Evolutionary conservation across 2,329 filamentous ascomycete species (phyloP).

Genomic region (Cytospora mali): DNA sequence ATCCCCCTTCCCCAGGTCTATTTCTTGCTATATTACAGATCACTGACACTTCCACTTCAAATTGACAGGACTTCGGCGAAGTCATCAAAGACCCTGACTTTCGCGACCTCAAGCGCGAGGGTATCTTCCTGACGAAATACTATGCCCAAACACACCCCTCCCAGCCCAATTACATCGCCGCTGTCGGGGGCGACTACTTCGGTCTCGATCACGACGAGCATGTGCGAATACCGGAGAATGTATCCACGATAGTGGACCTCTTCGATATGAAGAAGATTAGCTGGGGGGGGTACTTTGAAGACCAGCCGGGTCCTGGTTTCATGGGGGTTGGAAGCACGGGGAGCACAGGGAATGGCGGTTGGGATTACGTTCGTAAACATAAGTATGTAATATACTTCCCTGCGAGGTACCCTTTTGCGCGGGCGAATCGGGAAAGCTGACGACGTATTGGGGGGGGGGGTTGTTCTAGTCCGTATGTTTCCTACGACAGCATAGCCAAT

Average conservation of each 20-base stretch:
- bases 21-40: not conserved
- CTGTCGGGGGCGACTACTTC: slow-evolving; percentile 68
- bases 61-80: slow-evolving; percentile 45
- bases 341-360: slow-evolving; percentile 35
- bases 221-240: slow-evolving; percentile 47
- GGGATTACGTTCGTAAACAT: slow-evolving; percentile 48
- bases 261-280: slow-evolving; percentile 44
- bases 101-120: slow-evolving; percentile 44
- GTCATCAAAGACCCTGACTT: slow-evolving; percentile 45
- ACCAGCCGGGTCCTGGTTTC: slow-evolving; percentile 48
- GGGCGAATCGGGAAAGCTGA: not conserved
- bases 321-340: slow-evolving; percentile 47
- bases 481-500: slow-evolving; percentile 45
- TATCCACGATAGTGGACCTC: slow-evolving; percentile 50
- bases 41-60: not conserved
- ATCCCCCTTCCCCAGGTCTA: too few relatives aligned
- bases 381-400: slow-evolving; percentile 35
- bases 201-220: slow-evolving; percentile 50
- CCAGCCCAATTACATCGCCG: slow-evolving; percentile 75
- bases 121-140: slow-evolving; percentile 53
- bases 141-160: slow-evolving; percentile 71
- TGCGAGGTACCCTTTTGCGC: too few relatives aligned
- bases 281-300: slow-evolving; percentile 52
- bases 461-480: slow-evolving; percentile 43
- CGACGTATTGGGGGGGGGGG: too few relatives aligned